Evolutionary conservation across 83 land plant species (phyloP).

Genomic region (Larix sibirica): DNA sequence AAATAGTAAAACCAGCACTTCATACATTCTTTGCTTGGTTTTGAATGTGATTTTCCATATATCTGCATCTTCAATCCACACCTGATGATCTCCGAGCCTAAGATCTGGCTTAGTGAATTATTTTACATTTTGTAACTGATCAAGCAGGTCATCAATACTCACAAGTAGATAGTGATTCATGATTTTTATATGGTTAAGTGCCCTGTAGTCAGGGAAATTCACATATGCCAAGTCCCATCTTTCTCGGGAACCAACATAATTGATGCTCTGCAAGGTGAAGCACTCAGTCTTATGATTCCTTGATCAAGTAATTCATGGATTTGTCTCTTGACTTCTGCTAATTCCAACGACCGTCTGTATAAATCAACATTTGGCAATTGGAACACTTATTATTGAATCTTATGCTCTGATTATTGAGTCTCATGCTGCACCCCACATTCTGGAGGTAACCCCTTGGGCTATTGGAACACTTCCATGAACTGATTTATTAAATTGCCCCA

Average conservation of each 20-base stretch:
- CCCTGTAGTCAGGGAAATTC: background rate
- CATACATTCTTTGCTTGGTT: background rate
- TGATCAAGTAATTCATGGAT: background rate
- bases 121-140: background rate
- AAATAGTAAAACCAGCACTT: background rate
- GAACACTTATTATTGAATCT: too few relatives aligned
- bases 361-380: background rate
- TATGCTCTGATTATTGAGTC: background rate
- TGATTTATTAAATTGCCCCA: too few relatives aligned
- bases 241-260: background rate
- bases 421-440: background rate
- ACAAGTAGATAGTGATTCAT: background rate
- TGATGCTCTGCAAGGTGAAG: background rate
- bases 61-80: background rate
- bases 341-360: background rate
- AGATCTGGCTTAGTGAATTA: background rate
- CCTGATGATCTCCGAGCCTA: background rate
- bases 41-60: slow-evolving; percentile 1
- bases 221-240: slow-evolving; percentile 1
- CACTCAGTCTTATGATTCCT: background rate
- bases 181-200: background rate
- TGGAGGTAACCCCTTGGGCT: background rate
- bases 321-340: background rate
- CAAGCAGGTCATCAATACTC: slow-evolving; percentile 6
- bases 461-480: background rate